Evolutionary conservation across 306 rosid genomes (phyloP).

Genomic region (Quercus alba): DNA sequence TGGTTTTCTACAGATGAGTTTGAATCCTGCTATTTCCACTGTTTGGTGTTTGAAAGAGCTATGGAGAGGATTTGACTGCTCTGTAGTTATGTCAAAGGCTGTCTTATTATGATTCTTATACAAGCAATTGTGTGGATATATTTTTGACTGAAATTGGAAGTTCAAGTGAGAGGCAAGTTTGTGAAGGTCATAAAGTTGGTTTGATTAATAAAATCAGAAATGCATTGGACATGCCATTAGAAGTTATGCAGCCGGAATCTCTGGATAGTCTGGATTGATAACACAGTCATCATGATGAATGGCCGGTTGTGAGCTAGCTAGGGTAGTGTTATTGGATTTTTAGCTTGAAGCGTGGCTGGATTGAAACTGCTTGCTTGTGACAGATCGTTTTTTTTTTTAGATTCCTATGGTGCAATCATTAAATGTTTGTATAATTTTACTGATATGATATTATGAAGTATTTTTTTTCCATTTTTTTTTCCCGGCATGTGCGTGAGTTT

Average conservation of each 20-base stretch:
- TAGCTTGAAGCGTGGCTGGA: background rate
- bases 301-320: background rate
- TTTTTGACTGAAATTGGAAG: background rate
- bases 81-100: too few relatives aligned
- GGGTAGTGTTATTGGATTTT: background rate
- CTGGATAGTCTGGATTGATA: background rate
- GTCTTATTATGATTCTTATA: too few relatives aligned
- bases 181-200: background rate
- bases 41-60: background rate
- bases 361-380: background rate
- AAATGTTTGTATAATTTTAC: background rate
- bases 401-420: background rate
- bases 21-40: slow-evolving; percentile 6
- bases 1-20: slow-evolving; percentile 1
- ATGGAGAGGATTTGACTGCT: background rate
- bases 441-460: background rate
- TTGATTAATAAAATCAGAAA: background rate
- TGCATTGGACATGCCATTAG: background rate
- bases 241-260: background rate
- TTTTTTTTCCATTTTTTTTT: background rate
- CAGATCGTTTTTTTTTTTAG: background rate
- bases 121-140: background rate
- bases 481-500: background rate
- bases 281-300: background rate
- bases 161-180: background rate